A percentile compares a stretch with the other conserved stretches of the same genome.
Conservation (phyloP, 495 filamentous ascomycete genomes). For the Penicillium diatomitis region DNA sequence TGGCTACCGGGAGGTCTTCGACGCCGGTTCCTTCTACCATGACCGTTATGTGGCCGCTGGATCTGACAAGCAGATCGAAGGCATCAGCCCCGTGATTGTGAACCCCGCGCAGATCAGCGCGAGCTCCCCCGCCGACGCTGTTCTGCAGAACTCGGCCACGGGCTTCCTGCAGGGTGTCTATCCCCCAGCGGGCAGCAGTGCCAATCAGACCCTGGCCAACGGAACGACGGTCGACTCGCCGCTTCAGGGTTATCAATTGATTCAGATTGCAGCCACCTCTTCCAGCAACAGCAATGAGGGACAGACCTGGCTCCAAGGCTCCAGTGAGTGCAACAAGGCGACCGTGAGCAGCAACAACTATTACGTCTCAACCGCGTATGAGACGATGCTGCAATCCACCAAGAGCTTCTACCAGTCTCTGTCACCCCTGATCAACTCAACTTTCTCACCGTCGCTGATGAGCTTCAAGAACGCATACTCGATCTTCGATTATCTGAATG, state of each 20-base stretch:
- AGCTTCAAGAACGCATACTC: conserved; percentile 66
- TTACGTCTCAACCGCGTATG: conserved; percentile 54
- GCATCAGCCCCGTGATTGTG: conserved; percentile 48
- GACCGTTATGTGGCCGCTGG: conserved; percentile 47
- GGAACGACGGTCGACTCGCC: conserved; percentile 45
- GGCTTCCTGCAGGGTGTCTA: conserved; percentile 57
- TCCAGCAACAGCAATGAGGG: conserved; percentile 44
- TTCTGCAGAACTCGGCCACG: conserved; percentile 50
- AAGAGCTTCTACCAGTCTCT: conserved; percentile 55
- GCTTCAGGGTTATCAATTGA: conserved; percentile 52
- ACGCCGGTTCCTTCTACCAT: conserved; percentile 53
- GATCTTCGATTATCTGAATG: conserved; percentile 50
- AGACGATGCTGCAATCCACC: conserved; percentile 41
- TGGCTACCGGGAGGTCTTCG: conserved; percentile 53
- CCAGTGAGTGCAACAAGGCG: conserved; percentile 52
- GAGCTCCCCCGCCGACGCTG: conserved; percentile 48
- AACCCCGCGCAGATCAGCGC: conserved; percentile 49
- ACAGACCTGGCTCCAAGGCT: conserved; percentile 48
- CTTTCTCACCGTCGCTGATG: conserved; percentile 43
- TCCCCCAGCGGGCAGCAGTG: conserved; percentile 41
- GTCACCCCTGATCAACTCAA: conserved; percentile 49
- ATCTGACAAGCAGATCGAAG: conserved; percentile 43
- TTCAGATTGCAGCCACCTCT: conserved; percentile 37
- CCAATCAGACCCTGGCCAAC: conserved; percentile 38
- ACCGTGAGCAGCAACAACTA: conserved; percentile 62